Base-by-base conservation (phyloP, 164 flowering plant species). In the Stephania yunnanensis region DNA sequence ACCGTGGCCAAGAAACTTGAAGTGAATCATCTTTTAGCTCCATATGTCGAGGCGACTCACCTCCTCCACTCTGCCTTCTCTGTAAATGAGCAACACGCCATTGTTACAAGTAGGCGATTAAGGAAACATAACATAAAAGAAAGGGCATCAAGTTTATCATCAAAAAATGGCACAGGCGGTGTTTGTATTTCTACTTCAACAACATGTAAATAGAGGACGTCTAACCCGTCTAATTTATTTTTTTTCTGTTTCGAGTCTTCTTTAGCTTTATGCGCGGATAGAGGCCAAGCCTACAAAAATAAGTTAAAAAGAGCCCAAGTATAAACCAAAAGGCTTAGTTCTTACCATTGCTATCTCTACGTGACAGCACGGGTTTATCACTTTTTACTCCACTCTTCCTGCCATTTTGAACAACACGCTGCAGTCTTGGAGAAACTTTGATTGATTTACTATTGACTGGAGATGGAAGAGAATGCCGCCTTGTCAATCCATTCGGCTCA, bases 401-500 rank as follows among this genome's bases (percentile, higher is more conserved):
- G 69, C 82, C 83, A 44, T 79, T 53, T 74, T 84, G 84, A 70
- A 73, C 81, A 20, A 45, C 73, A 68, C 78, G 88, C 72, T 84
- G 89, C 10, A 86, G 82, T 76, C 86, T 84, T 36, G 88, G 88
- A 0, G 94, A 88, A 44, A 75, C 75, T 29, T 91, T 85, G 71
- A 75, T 89, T 52, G 82, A 50, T 74, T 89, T 92, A 36, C 84
- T 82, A 80, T 85, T 85, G 36, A 81, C 72, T 6, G 90, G 74
- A 48, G 92, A 84, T 58, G 97, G 94, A 53, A 90, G 81, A 74
- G 94, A 92, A 75, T 87, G 90, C 29, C 94, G 86, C 72, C 94
- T 84, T 10, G 88, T 82, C 36, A 69, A 58, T 64, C 77, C 86
- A 78, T 78, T 85, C 78, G 84, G 89, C 71, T 89, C 92, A 70